These are phyloP conservation scores for Cyclostephanos invisitatus DNA, from an alignment of 108 stramenopile species.

Conservation along the genomic window DNA sequence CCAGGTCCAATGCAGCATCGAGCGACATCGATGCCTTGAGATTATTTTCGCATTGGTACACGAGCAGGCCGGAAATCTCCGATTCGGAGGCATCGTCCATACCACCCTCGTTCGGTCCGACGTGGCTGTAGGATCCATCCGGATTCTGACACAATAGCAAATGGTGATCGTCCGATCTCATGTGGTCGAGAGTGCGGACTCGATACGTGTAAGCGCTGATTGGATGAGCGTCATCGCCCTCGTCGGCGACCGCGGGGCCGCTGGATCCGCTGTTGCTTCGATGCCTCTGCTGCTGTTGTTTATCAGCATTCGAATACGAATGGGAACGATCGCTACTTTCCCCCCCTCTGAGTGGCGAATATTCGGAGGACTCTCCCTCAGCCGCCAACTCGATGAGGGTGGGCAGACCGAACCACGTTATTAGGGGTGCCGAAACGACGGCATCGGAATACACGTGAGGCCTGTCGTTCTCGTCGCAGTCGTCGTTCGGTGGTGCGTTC, in stretches of 20 bases:
- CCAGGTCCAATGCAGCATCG: slow-evolving; percentile 15
- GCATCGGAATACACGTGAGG: slow-evolving; percentile 36
- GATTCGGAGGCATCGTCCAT: background rate
- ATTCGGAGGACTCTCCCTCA: background rate
- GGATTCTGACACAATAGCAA: slow-evolving; percentile 42
- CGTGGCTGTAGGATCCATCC: slow-evolving; percentile 48
- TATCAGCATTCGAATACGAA: slow-evolving; percentile 1
- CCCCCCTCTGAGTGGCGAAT: background rate
- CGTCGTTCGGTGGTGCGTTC: too few species aligned
- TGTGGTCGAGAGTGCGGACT: slow-evolving; percentile 15
- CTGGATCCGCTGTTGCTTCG: background rate
- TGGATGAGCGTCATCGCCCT: slow-evolving; percentile 2
- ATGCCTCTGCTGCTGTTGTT: background rate
- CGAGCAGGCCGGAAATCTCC: background rate
- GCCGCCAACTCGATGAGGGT: slow-evolving; percentile 42
- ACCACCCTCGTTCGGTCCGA: background rate
- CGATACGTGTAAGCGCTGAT: slow-evolving; percentile 43
- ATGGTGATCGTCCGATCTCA: slow-evolving; percentile 28
- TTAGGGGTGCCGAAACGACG: slow-evolving; percentile 32
- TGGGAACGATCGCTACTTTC: background rate
- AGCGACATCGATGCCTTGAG: slow-evolving; percentile 17
- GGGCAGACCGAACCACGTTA: slow-evolving; percentile 46
- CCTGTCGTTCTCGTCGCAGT: background rate
- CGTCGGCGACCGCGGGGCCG: background rate
- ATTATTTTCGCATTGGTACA: background rate